Percentiles rank a stretch among this genome's conserved stretches.
These are phyloP conservation scores for Ceratocystis variospora DNA, from an alignment of 2,329 filamentous ascomycete genomes.

Conservation along the genomic window DNA sequence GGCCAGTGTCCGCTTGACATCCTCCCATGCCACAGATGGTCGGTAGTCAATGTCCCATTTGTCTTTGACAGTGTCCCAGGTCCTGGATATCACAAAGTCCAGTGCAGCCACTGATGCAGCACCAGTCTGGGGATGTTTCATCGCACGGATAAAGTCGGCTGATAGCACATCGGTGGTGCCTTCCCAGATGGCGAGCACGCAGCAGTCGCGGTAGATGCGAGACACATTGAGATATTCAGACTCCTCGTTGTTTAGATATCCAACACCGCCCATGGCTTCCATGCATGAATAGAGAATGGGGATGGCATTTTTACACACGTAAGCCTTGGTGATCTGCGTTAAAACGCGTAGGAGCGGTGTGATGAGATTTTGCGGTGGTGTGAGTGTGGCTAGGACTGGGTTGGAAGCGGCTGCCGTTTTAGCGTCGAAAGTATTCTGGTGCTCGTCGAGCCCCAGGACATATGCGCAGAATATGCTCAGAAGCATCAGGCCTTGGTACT, in stretches of 20 bases:
- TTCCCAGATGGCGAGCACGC: constrained; percentile 55
- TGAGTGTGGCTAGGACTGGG: constrained; percentile 22
- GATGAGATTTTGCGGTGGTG: constrained; percentile 26
- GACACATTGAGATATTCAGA: constrained; percentile 53
- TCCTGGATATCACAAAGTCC: constrained; percentile 28
- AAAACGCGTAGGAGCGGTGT: constrained; percentile 40
- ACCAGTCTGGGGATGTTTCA: constrained; percentile 33
- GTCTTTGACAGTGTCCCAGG: constrained; percentile 11
- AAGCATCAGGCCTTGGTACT: constrained; percentile 44
- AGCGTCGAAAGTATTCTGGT: constrained; percentile 25
- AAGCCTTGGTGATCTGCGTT: constrained; percentile 47
- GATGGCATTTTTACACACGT: constrained; percentile 38
- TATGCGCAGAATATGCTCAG: constrained; percentile 41
- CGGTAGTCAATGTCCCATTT: constrained; percentile 24
- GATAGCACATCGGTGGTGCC: constrained; percentile 60
- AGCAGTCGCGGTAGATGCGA: constrained; percentile 49
- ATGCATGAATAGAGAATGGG: constrained; percentile 42
- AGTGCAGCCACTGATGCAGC: constrained; percentile 31
- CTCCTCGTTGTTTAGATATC: constrained; percentile 47
- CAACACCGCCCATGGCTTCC: constrained; percentile 52
- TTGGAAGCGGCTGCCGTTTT: constrained; percentile 11
- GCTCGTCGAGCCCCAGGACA: constrained; percentile 42
- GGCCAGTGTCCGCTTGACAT: constrained; percentile 29
- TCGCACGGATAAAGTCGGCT: constrained; percentile 34
- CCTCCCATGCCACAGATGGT: constrained; percentile 29